These are phyloP conservation scores for Aspergillus cejpii DNA, from an alignment of 2,329 filamentous ascomycete species.

Conservation along the genomic window DNA sequence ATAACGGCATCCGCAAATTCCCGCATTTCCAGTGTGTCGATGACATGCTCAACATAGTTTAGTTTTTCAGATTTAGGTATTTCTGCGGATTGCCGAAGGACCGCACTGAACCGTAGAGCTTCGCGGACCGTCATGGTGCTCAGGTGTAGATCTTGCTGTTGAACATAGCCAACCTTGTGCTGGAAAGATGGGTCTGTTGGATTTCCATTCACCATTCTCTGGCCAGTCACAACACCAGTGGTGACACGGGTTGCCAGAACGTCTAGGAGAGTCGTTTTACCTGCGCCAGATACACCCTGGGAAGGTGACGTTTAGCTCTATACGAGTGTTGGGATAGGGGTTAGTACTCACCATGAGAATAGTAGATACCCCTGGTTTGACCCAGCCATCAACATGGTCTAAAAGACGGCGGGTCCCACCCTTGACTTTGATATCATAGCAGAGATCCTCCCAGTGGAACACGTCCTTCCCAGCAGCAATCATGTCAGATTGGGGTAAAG, in stretches of 20 bases:
- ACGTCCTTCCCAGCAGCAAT: conserved; percentile 56
- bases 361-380: conserved; percentile 48
- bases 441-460: conserved; percentile 75
- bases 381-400: conserved; percentile 47
- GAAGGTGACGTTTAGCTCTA: too few species aligned
- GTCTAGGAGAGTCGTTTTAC: conserved; percentile 54
- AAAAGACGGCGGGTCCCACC: conserved; percentile 56
- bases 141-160: conserved; percentile 67
- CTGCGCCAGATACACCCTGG: conserved; percentile 53
- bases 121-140: conserved; percentile 75
- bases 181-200: conserved; percentile 51
- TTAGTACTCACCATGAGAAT: too few species aligned
- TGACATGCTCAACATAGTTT: conserved; percentile 69
- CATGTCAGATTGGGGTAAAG: neutral
- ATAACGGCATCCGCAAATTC: conserved; percentile 78
- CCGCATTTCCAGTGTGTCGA: conserved; percentile 76
- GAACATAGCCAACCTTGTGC: conserved; percentile 57
- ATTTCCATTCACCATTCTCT: conserved; percentile 56
- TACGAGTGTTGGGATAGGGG: too few species aligned
- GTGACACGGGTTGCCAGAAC: conserved; percentile 49
- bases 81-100: conserved; percentile 69
- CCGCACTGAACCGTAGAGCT: conserved; percentile 72
- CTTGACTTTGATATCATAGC: conserved; percentile 72
- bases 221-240: conserved; percentile 55
- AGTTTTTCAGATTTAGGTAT: conserved; percentile 65